Evolutionary conservation across 2,329 filamentous ascomycete genomes (phyloP).

Genomic region (Ceratocystis papillata): DNA sequence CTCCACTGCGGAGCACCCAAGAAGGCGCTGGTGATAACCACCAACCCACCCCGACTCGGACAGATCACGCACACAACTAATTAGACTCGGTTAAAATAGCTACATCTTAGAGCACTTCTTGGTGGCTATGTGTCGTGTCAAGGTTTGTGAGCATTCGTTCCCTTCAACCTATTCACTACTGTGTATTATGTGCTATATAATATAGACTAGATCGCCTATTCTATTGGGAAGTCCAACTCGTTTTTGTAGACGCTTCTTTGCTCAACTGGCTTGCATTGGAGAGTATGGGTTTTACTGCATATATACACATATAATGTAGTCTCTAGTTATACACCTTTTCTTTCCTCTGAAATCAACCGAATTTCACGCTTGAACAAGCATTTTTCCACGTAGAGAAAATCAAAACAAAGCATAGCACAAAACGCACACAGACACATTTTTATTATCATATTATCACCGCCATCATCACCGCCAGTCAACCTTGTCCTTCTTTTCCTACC

Average conservation of each 20-base stretch:
- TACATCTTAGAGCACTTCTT: not conserved
- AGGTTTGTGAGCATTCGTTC: not conserved
- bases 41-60: not conserved
- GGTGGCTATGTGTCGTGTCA: not conserved
- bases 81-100: constrained; percentile 1
- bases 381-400: not conserved
- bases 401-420: not conserved
- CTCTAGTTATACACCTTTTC: not conserved
- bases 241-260: too few relatives aligned
- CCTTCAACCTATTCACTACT: not conserved
- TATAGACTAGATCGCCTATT: too few relatives aligned
- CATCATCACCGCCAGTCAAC: not conserved
- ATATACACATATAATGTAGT: not conserved
- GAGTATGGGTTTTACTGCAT: too few relatives aligned
- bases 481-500: constrained; percentile 5
- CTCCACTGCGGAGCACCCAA: constrained; percentile 1
- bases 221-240: too few relatives aligned
- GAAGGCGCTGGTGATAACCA: constrained; percentile 2
- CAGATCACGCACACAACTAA: not conserved
- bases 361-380: not conserved
- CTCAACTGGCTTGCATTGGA: too few relatives aligned
- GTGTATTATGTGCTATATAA: too few relatives aligned
- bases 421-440: not conserved
- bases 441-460: constrained; percentile 16
- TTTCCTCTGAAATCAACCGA: not conserved